phyloP scores from a whole-genome alignment of 257 asterid species.

The Rhazya stricta region DNA sequence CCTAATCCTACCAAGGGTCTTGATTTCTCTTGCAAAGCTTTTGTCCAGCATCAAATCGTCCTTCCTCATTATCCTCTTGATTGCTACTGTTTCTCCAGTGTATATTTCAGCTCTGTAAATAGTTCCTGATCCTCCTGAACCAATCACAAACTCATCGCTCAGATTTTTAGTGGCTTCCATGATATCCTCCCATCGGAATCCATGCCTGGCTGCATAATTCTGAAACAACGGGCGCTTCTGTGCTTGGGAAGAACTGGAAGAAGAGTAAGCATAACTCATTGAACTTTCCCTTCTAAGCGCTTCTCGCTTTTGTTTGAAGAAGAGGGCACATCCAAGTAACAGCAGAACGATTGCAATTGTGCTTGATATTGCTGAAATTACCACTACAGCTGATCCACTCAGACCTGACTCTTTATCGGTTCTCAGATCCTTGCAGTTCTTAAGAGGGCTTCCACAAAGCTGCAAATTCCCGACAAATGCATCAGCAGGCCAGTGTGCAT shows the following conservation, averaged over 20 bases:
- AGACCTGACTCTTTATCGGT: constrained; percentile 27
- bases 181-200: constrained; percentile 70
- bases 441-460: constrained; percentile 80
- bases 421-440: constrained; percentile 34
- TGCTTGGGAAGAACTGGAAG: constrained; percentile 64
- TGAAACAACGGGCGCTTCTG: constrained; percentile 58
- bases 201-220: constrained; percentile 41
- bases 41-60: constrained; percentile 65
- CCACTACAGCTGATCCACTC: constrained; percentile 48
- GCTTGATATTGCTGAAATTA: constrained; percentile 56
- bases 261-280: constrained; percentile 46
- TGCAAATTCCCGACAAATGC: constrained; percentile 57
- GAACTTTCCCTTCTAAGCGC: constrained; percentile 36
- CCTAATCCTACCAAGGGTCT: constrained; percentile 77
- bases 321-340: constrained; percentile 57
- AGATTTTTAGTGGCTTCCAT: constrained; percentile 90
- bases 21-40: constrained; percentile 85
- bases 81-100: constrained; percentile 69
- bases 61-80: constrained; percentile 63
- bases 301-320: constrained; percentile 59
- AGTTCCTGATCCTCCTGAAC: constrained; percentile 83
- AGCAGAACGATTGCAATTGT: constrained; percentile 40
- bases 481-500: constrained; percentile 70
- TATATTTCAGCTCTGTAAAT: constrained; percentile 68
- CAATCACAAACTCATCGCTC: constrained; percentile 74